Percentiles rank a stretch among this genome's conserved stretches.
These are phyloP conservation scores for Gracilaria domingensis DNA, from an alignment of 23 red algal genomes.

Conservation along the genomic window DNA sequence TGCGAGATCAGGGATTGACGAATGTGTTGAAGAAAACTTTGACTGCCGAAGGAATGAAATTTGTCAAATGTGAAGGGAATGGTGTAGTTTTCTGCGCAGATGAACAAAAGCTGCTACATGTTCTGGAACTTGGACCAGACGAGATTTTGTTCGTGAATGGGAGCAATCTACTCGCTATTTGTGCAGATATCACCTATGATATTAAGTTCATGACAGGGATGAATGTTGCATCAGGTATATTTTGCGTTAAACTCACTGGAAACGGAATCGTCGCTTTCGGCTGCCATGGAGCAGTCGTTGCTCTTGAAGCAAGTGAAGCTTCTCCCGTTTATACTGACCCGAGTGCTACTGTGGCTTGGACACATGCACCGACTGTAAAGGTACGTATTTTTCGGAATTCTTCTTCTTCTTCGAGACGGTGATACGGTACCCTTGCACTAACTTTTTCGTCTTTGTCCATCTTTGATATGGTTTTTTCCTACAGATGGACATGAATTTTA, in stretches of 20 bases:
- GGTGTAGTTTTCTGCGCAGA: constrained; percentile 38
- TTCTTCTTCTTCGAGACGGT: background rate
- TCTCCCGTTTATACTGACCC: constrained; percentile 41
- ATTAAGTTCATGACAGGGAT: constrained; percentile 23
- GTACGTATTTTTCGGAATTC: background rate
- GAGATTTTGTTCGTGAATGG: constrained; percentile 18
- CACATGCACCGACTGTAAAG: constrained; percentile 4
- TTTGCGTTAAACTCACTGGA: background rate
- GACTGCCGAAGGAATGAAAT: constrained; percentile 38
- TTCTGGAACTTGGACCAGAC: background rate
- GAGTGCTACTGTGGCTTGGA: constrained; percentile 37
- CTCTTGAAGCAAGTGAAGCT: background rate
- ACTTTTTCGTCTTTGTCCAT: background rate
- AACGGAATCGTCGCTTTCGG: constrained; percentile 13
- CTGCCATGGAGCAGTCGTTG: constrained; percentile 6
- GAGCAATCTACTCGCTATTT: constrained; percentile 20
- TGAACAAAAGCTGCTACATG: constrained; percentile 12
- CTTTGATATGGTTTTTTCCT: background rate
- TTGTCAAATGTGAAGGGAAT: constrained; percentile 35
- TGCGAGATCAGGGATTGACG: constrained; percentile 12
- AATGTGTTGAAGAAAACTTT: constrained; percentile 27
- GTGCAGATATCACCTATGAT: background rate
- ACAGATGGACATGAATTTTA: background rate
- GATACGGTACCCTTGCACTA: background rate
- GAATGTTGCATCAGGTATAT: constrained; percentile 16